These are phyloP conservation scores for Pythium vanterpoolii DNA, from an alignment of 352 stramenopile species.

Conservation along the genomic window DNA sequence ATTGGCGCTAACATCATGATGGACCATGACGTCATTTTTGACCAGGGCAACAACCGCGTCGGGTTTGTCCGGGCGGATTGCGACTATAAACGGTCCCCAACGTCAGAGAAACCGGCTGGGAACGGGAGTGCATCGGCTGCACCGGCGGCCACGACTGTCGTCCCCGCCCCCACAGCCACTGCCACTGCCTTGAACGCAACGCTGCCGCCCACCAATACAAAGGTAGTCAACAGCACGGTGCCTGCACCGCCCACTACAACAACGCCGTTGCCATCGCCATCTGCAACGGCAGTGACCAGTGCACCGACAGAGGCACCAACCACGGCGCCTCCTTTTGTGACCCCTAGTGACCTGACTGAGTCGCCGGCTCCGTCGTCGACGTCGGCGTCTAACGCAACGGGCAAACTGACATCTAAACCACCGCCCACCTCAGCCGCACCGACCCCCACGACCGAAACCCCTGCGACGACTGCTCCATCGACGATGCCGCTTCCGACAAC, in stretches of 20 bases:
- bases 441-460: conserved; percentile 1
- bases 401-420: background rate
- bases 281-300: background rate
- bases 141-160: background rate
- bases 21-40: conserved; percentile 81
- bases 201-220: background rate
- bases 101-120: conserved; percentile 8
- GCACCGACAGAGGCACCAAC: background rate
- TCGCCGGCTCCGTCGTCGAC: background rate
- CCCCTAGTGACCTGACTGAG: background rate
- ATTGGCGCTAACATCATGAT: conserved; percentile 86
- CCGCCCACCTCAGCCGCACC: conserved; percentile 1
- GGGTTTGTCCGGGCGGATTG: conserved; percentile 79
- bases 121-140: background rate
- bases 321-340: background rate
- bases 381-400: too few relatives aligned
- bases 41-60: conserved; percentile 62
- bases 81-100: conserved; percentile 13
- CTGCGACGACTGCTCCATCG: background rate
- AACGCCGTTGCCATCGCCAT: background rate
- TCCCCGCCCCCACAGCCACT: too few relatives aligned
- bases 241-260: background rate
- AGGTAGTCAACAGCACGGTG: background rate
- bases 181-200: too few relatives aligned
- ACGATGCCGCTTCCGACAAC: background rate